Evolutionary conservation across 2,329 filamentous ascomycete species (phyloP), one percentile per base, ranked within the genome.

Genomic region (Metarhizium rileyi): DNA sequence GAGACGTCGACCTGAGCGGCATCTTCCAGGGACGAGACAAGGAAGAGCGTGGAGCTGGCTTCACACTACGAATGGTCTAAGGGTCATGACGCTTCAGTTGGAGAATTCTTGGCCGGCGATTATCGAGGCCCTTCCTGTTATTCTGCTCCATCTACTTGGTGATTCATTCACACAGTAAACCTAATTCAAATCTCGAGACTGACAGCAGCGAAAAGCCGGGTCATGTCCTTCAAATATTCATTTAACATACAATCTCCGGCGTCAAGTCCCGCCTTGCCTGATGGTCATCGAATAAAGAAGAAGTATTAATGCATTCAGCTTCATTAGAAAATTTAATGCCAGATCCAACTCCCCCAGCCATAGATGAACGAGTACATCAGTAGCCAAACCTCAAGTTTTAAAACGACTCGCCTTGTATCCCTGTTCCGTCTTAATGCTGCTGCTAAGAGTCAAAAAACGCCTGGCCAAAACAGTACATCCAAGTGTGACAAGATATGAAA

Each of bases 21-120:
- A 83, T 90, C 36, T 88, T 90, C 64, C 77, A 80, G 10, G 78
- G 80, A 2, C 74, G 82, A 30, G 77, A 83, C 48, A 77, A 72
- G 55, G 83, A 84, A 61, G 81, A 83, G 62, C 73, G 72, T 47
- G 83, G 83, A 3, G 84, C 79, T 30, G 80, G 83, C 8, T 86
- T 81, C 67, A 77, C 74, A 12, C 65, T 90, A 54, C 78, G 84
- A 38, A 77, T 90, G 70, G 74, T 68, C 10, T 72, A 55, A 50
- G 7, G 5, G 20, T 14, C 7, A 20, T 20, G 28, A 16, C 9
- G 14, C 14, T 48, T 27, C 2, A n/a, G 10, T 28, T 30, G 12
- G 10, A 28, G 20, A 22, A 16, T 16, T 23, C 20, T 10, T 25
- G 38, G 3, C 22, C 16, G 10, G 22, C 22, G 25, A 26, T 16